These are phyloP conservation scores for Calocybe indica DNA, from an alignment of 768 basidiomycete species.

Conservation along the genomic window DNA sequence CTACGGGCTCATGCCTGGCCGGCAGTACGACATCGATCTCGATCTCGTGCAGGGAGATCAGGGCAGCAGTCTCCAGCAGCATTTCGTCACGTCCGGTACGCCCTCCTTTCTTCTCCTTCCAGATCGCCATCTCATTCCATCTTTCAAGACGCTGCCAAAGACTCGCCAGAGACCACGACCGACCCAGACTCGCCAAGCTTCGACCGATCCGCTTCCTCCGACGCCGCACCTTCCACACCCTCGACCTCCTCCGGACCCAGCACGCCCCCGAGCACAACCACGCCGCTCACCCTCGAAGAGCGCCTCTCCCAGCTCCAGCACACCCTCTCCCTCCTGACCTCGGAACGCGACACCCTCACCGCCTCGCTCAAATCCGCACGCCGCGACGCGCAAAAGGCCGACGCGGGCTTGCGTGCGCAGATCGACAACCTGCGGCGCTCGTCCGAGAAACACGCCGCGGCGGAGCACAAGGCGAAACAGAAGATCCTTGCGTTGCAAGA, in stretches of 20 bases:
- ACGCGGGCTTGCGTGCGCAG: slow-evolving; percentile 75
- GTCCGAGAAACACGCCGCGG: slow-evolving; percentile 69
- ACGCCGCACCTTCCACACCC: slow-evolving; percentile 36
- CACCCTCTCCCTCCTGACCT: slow-evolving; percentile 52
- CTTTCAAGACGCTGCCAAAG: slow-evolving; percentile 3
- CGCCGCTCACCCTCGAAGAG: slow-evolving; percentile 58
- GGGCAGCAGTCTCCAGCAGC: slow-evolving; percentile 39
- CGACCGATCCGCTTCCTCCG: slow-evolving; percentile 24
- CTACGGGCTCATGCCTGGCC: slow-evolving; percentile 81
- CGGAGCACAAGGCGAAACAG: slow-evolving; percentile 78
- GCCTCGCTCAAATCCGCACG: slow-evolving; percentile 70
- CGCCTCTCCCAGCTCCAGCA: slow-evolving; percentile 60
- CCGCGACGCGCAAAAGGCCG: slow-evolving; percentile 77
- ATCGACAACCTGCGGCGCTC: slow-evolving; percentile 81
- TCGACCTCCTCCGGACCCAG: slow-evolving; percentile 26
- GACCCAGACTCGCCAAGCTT: slow-evolving; percentile 29
- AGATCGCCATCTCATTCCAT: neutral
- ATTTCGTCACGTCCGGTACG: slow-evolving; percentile 65
- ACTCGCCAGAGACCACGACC: slow-evolving; percentile 22
- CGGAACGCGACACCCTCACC: slow-evolving; percentile 66
- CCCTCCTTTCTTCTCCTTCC: slow-evolving; percentile 8
- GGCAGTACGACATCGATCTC: slow-evolving; percentile 88
- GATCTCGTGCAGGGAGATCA: slow-evolving; percentile 62
- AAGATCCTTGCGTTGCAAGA: slow-evolving; percentile 87
- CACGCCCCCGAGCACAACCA: slow-evolving; percentile 24